Percentiles rank a stretch among this genome's conserved stretches.
Evolutionary conservation across 495 filamentous ascomycete genomes (phyloP).

Genomic region (Hamigera avellanea): DNA sequence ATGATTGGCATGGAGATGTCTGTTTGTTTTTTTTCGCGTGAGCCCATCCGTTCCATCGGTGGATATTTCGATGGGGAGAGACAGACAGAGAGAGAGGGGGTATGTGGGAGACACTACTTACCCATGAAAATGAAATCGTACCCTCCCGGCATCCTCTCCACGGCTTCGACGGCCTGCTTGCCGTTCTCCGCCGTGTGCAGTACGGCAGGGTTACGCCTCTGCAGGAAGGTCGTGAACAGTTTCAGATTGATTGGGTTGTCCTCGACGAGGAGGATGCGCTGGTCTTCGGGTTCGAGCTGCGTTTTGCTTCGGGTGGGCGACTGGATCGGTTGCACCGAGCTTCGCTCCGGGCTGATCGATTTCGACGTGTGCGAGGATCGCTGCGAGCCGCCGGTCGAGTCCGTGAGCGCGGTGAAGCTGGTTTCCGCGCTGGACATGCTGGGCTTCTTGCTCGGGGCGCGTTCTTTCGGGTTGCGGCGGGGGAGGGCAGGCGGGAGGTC

Average conservation of each 20-base stretch:
- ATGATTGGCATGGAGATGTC: slow-evolving; percentile 57
- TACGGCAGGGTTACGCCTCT: slow-evolving; percentile 14
- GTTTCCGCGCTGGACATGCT: no score
- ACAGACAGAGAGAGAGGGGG: no score
- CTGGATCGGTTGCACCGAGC: neutral
- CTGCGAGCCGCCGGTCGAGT: no score
- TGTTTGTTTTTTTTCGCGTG: slow-evolving; percentile 12
- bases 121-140: slow-evolving; percentile 33
- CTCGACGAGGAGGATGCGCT: slow-evolving; percentile 45
- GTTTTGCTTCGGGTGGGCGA: neutral
- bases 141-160: slow-evolving; percentile 9
- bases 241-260: slow-evolving; percentile 58
- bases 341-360: neutral
- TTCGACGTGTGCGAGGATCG: neutral
- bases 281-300: slow-evolving; percentile 2
- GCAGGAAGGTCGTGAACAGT: slow-evolving; percentile 38
- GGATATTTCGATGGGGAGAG: no score
- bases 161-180: slow-evolving; percentile 22
- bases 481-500: no score
- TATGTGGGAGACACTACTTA: slow-evolving; percentile 3
- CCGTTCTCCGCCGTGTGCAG: slow-evolving; percentile 26
- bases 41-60: no score
- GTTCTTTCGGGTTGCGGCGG: no score
- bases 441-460: no score
- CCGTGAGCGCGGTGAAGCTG: no score